These are phyloP conservation scores for Globisporangium heterothallicum DNA, from an alignment of 352 stramenopile genomes.

Conservation along the genomic window DNA sequence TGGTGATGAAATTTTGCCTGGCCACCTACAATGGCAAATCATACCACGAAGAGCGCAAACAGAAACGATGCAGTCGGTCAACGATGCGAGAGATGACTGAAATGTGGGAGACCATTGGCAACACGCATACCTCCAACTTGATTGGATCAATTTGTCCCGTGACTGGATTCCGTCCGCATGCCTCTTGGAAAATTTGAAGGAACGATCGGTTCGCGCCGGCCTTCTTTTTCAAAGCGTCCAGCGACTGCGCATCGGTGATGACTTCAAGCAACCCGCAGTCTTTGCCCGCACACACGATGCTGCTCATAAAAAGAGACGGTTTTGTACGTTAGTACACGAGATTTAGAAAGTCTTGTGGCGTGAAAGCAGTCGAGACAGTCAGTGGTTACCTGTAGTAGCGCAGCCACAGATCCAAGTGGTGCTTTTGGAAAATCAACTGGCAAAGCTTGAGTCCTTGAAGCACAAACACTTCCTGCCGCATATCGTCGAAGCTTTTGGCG, in stretches of 20 bases:
- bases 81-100: too few species aligned
- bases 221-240: constrained; percentile 95
- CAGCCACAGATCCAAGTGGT: constrained; percentile 87
- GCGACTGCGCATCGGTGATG: constrained; percentile 92
- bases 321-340: background rate
- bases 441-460: constrained; percentile 93
- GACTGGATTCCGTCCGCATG: constrained; percentile 36
- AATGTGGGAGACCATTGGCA: too few species aligned
- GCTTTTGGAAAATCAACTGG: constrained; percentile 91
- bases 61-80: too few species aligned
- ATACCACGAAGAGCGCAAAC: too few species aligned
- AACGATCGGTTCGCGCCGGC: constrained; percentile 24
- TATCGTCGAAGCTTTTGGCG: constrained; percentile 97
- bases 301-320: constrained; percentile 1
- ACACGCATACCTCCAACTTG: constrained; percentile 29
- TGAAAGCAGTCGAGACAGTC: too few species aligned
- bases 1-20: constrained; percentile 92
- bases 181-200: constrained; percentile 42
- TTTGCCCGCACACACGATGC: constrained; percentile 91
- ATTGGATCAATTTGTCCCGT: constrained; percentile 33
- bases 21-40: constrained; percentile 82
- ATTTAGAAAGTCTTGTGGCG: too few species aligned
- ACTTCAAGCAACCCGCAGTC: constrained; percentile 93
- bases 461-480: constrained; percentile 95
- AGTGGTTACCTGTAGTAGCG: constrained; percentile 89